Evolutionary conservation across 495 filamentous ascomycete species (phyloP), one percentile per base, ranked within the genome.

Genomic region (Lepraria neglecta): DNA sequence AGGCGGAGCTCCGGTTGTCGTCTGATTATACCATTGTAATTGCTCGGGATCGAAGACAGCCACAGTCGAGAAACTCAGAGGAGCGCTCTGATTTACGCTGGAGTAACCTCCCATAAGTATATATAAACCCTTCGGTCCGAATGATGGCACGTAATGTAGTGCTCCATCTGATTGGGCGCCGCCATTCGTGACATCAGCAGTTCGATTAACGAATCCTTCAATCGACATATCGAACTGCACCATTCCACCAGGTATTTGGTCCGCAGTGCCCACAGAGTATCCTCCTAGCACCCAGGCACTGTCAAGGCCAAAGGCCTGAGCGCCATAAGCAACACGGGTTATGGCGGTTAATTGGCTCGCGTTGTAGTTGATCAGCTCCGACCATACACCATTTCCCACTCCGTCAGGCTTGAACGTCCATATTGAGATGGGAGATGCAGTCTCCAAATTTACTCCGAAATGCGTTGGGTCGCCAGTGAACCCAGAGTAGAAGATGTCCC

Each of bases 341-440:
- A 66, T 12, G 0, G 14, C 5, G 9, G 45, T 38, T 17, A 43
- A 60, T 17, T 28, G 19, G 27, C 24, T 6, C 5, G 59, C 40
- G 4, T 52, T 21, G 28, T 19, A 24, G 3, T 28, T 11, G 7
- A 58, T 11, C 14, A 56, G 38, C 24, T 61, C 43, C 11, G 24
- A 52, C 65, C 65, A 67, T 12, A 14, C 30, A n/a, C 65, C 65
- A 14, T 38, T 38, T 15, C 65, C 65, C 1, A 28, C 27, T 14
- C 62, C 63, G 33, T 67, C 63, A 10, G 59, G 62, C 38, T 59
- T 61, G 40, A 68, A 68, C 5, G 63, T 46, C 64, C 64, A 65
- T 17, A 67, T 33, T 1, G 59, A 65, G 2, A 62, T 12, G 3
- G 55, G 28, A 15, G 56, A 43, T 30, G 58, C 56, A 27, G 24